A percentile compares a stretch with the other conserved stretches of the same genome.
These are phyloP conservation scores for Fagopyrum esculentum DNA, from an alignment of 148 eudicot genomes.

Conservation along the genomic window DNA sequence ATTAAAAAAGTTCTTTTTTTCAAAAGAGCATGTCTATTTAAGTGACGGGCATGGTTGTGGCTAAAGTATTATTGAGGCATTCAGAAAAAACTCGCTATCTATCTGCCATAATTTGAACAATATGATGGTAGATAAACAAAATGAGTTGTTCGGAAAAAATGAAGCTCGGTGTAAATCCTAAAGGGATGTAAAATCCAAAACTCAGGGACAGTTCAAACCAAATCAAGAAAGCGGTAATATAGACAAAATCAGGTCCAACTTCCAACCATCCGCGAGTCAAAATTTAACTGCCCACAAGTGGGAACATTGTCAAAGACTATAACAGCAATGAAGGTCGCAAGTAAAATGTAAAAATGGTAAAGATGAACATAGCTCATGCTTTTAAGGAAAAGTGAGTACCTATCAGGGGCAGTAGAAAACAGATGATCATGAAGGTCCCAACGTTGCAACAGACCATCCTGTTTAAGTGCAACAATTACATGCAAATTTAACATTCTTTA, in stretches of 20 bases:
- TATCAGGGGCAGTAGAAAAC: slow-evolving; percentile 93
- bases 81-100: not conserved
- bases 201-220: not conserved
- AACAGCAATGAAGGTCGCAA: not conserved
- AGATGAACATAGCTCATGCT: not conserved
- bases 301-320: not conserved
- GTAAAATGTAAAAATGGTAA: not conserved
- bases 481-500: not conserved
- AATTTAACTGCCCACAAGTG: not conserved
- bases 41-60: not conserved
- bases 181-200: not conserved
- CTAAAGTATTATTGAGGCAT: not conserved
- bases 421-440: slow-evolving; percentile 72
- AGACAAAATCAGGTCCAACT: not conserved
- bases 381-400: slow-evolving; percentile 29
- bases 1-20: not conserved
- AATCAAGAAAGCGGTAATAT: not conserved
- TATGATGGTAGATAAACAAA: not conserved
- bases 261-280: not conserved
- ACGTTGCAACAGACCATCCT: slow-evolving; percentile 75
- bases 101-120: not conserved
- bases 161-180: not conserved
- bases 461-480: slow-evolving; percentile 13
- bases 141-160: not conserved
- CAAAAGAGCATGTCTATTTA: not conserved